A percentile compares a stretch with the other conserved stretches of the same genome.
Evolutionary conservation across 169 alveolate species (phyloP).

Genomic region (Plasmodium billcollinsi): DNA sequence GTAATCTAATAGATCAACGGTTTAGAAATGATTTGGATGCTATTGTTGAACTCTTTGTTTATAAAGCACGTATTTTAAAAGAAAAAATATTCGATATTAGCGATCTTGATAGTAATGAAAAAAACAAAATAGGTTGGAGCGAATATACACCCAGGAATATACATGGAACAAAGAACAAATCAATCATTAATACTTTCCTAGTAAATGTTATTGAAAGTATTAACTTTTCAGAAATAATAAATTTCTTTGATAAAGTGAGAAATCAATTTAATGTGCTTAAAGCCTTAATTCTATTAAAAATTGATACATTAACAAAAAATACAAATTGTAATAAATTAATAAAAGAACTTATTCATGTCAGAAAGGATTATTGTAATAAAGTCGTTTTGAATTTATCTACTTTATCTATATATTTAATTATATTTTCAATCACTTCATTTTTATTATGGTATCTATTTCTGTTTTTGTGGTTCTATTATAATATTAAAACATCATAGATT

Average conservation of each 20-base stretch:
- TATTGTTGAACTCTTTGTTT: constrained; percentile 5
- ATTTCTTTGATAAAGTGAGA: constrained; percentile 8
- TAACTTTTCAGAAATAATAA: constrained; percentile 11
- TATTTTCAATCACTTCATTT: constrained; percentile 22
- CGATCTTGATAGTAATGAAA: constrained; percentile 17
- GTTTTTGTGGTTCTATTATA: constrained; percentile 40
- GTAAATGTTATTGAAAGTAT: constrained; percentile 17
- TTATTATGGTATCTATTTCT: constrained; percentile 46
- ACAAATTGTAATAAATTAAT: constrained; percentile 37
- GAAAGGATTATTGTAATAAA: constrained; percentile 20
- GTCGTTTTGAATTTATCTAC: constrained; percentile 10
- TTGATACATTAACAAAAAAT: neutral
- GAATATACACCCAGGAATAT: constrained; percentile 35
- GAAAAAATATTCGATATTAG: constrained; percentile 35
- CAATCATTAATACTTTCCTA: constrained; percentile 13
- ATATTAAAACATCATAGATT: neutral
- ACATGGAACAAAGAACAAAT: neutral
- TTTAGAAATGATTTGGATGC: neutral
- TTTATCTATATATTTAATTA: constrained; percentile 5
- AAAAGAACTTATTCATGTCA: neutral
- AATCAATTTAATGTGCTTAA: constrained; percentile 1
- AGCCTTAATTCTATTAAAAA: constrained; percentile 2
- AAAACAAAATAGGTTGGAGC: constrained; percentile 19
- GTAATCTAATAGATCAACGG: neutral
- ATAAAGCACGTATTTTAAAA: constrained; percentile 7